Base-by-base conservation (phyloP, 345 rosid species). In the Pistacia atlantica region DNA sequence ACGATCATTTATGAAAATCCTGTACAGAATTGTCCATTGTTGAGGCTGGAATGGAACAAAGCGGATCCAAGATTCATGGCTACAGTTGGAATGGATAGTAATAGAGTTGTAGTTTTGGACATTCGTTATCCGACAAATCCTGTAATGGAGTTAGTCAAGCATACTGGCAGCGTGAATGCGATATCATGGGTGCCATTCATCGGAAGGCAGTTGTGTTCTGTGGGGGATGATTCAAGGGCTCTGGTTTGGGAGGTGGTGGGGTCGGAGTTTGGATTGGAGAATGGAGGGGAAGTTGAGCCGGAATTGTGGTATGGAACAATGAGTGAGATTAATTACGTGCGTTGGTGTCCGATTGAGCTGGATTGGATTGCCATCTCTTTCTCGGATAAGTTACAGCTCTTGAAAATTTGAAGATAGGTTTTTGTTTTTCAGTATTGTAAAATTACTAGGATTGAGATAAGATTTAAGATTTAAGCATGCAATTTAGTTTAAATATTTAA, bases 41-140 rank as follows among this genome's bases (percentile, higher is more conserved):
- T 88, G 35, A 81, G 93, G 73, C 38, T 90, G 4, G 93, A 88
- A 46, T 90, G 93, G 93, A 88, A 87, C 77, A 88, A 87, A 67
- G 75, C 81, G 5, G 93, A 90, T 65, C 89, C 93, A 2, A 83
- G 83, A 65, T 84, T 82, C 57, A 79, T 90, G 52, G 93, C 87
- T 1, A 83, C 93, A 0, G 75, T 85, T 2, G 88, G 88, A 0
- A 70, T 85, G 87, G 91, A 90, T 18, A 88, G 91, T 18, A 78
- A 72, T 22, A 84, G 76, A 77, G 86, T 85, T 18, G 89, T 88
- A 5, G 56, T 90, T 55, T 58, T 90, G 56, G 93, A 88, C 79
- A 90, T 90, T 66, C 79, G 91, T n/a, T 80, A 66, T 56, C 93
- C 93, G 3, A 85, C 89, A 0, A 74, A 80, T 11, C 89, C 91